These are phyloP conservation scores for Scedosporium dehoogii DNA, from an alignment of 2,329 filamentous ascomycete species.

Conservation along the genomic window DNA sequence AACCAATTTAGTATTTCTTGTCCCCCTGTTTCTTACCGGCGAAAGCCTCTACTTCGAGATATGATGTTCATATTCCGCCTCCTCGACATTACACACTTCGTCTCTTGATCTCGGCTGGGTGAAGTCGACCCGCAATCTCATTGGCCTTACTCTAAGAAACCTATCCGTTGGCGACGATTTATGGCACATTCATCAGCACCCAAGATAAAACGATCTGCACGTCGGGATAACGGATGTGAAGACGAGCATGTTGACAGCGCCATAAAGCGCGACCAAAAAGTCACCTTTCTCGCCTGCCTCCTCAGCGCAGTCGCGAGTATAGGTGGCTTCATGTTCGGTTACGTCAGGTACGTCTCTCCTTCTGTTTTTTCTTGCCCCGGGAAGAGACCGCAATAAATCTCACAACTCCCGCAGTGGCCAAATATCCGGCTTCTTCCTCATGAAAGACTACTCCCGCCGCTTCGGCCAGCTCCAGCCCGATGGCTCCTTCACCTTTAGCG, in stretches of 20 bases:
- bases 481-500: slow-evolving; percentile 38
- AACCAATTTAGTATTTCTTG: no score
- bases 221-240: no score
- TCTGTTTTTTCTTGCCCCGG: background rate
- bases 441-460: slow-evolving; percentile 44
- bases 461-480: slow-evolving; percentile 35
- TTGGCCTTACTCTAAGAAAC: no score
- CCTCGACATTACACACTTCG: no score
- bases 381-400: background rate
- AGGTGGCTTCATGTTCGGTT: slow-evolving; percentile 49
- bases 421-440: slow-evolving; percentile 51
- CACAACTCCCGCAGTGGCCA: slow-evolving; percentile 34
- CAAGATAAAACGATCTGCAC: no score
- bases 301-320: slow-evolving; percentile 42
- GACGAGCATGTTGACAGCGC: background rate
- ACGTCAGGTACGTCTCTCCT: slow-evolving; percentile 33
- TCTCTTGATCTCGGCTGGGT: no score
- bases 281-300: slow-evolving; percentile 33
- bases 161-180: no score
- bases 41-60: no score
- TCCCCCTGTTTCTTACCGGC: no score
- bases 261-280: slow-evolving; percentile 11
- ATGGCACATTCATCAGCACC: no score
- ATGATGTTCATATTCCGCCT: no score
- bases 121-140: no score